Evolutionary conservation across 116 monocot species (phyloP), one percentile per base, ranked within the genome.

Genomic region (Trichopus zeylanicus): DNA sequence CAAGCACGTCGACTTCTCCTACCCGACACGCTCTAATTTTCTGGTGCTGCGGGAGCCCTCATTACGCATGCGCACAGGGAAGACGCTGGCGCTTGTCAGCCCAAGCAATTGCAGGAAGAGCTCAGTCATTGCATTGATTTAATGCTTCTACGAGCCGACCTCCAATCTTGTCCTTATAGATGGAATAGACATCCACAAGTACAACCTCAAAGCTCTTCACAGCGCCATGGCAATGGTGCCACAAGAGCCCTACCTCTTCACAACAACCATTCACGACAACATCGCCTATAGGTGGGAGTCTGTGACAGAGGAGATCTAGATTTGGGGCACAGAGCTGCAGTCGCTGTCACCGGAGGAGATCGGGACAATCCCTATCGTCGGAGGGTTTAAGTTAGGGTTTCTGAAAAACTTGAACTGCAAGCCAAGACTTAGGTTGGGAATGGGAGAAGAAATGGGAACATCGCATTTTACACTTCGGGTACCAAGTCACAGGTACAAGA

Each of bases 21-120:
- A 95, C 64, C 86, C 95, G 0, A 76, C 95, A 0, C 70, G 95
- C 19, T 90, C 95, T 0, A 90, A 95, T 59, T 21, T 74, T 38
- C 74, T 74, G 0, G 77, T 95, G 11, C 73, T 95, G 52, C 70
- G 71, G 0, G 95, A 90, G 64, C 62, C 90, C 48, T 81, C 71
- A 10, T 75, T 95, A n/a, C 78, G 87, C 10, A 87, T 87, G 1
- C 89, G 90, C 13, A 79, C 95, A 0, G 95, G 95, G 8, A 75
- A 66, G 59, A 87, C 74, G 33, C 81, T 90, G 1, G 95, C 95
- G 0, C 75, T 95, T 0, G 94, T 95, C 4, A 90, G 94, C 5
- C 86, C 94, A 5, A 95, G 94, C 31, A 86, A 90, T 1, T 89
- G 94, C 49, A 90, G 94, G 5, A 95, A 95, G 65, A 86, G 89